phyloP scores from a whole-genome alignment of 805 yeast genomes.

The Suhomyces pyralidae region DNA sequence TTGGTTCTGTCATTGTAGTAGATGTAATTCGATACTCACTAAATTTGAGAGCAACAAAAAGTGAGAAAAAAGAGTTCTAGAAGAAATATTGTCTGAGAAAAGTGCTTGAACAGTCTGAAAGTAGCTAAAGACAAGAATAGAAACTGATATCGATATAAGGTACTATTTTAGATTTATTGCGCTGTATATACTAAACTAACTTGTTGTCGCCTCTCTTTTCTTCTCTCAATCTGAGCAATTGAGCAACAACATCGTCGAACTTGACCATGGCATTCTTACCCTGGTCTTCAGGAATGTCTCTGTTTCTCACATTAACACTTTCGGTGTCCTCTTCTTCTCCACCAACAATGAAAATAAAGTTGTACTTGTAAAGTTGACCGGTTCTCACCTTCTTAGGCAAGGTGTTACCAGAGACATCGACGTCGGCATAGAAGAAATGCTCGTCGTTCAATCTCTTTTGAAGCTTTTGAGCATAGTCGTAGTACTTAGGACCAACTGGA shows the following conservation, averaged over 20 bases:
- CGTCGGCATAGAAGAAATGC: conserved; percentile 87
- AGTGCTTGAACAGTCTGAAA: too few species aligned
- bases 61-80: neutral
- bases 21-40: neutral
- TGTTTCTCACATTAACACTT: conserved; percentile 92
- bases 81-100: too few species aligned
- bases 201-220: conserved; percentile 73
- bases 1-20: neutral
- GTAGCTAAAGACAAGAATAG: too few species aligned
- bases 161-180: too few species aligned
- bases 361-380: conserved; percentile 92
- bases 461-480: conserved; percentile 83
- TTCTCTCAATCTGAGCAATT: conserved; percentile 64
- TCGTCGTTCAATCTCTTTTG: conserved; percentile 59
- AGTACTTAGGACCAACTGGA: conserved; percentile 94
- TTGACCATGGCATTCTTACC: conserved; percentile 83
- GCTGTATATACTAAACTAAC: conserved; percentile 8
- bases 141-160: too few species aligned
- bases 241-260: conserved; percentile 67
- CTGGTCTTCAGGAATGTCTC: conserved; percentile 91
- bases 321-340: conserved; percentile 80
- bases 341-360: conserved; percentile 96
- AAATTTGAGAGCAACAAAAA: neutral
- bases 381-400: conserved; percentile 96
- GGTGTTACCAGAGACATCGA: conserved; percentile 91